These are phyloP conservation scores for Scenedesmus sp. DNA, from an alignment of 163 green algal genomes.

Conservation along the genomic window DNA sequence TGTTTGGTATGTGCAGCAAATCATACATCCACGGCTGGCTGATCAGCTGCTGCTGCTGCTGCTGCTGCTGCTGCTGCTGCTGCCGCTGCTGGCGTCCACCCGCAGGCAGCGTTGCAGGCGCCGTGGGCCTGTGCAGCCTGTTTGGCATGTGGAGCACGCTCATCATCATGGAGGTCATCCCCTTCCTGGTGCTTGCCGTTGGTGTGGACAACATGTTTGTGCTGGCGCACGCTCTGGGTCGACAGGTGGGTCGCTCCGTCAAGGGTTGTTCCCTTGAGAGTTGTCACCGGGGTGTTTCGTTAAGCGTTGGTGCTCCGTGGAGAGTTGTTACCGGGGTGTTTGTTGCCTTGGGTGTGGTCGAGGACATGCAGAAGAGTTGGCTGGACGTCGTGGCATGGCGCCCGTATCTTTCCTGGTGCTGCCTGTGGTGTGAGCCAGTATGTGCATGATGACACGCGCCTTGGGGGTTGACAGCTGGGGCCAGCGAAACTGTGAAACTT, in stretches of 20 bases:
- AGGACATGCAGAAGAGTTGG: no score
- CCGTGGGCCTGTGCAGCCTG: slow-evolving; percentile 82
- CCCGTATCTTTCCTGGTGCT: no score
- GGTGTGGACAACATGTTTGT: slow-evolving; percentile 98
- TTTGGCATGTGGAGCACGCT: slow-evolving; percentile 84
- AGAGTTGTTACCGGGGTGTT: no score
- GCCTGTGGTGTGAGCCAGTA: no score
- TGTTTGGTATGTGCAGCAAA: slow-evolving; percentile 65
- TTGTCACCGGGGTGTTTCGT: not conserved
- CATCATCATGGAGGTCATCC: slow-evolving; percentile 94
- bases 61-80: not conserved
- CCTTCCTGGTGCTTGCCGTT: slow-evolving; percentile 94
- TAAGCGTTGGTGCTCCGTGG: no score
- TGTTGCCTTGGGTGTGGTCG: no score
- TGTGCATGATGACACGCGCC: no score
- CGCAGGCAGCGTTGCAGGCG: slow-evolving; percentile 64
- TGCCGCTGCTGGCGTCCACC: not conserved
- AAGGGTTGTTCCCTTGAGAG: no score
- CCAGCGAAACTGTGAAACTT: no score
- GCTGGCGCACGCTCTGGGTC: slow-evolving; percentile 82
- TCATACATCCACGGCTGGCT: no score
- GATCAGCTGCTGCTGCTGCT: not conserved
- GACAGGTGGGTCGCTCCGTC: slow-evolving; percentile 59
- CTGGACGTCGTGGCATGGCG: no score
- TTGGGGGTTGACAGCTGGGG: no score